Conservation (phyloP, 78 protist genomes). For the Dictyostelium firmibasis region DNA sequence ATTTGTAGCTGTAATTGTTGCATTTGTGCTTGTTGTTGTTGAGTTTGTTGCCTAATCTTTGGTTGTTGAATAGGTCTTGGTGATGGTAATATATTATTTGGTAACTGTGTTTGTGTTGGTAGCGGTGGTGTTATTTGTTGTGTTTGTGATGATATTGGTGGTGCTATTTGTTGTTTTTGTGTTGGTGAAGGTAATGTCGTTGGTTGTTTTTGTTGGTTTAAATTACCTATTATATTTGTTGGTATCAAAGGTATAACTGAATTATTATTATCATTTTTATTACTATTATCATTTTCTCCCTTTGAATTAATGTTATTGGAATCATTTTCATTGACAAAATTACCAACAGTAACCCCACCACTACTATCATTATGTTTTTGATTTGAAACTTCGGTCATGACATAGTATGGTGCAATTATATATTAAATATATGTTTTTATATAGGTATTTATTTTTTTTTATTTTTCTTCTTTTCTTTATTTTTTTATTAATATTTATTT, state of each 20-base stretch:
- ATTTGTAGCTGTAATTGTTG: background rate
- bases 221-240: background rate
- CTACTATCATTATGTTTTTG: background rate
- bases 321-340: background rate
- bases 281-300: background rate
- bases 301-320: background rate
- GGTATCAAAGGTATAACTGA: background rate
- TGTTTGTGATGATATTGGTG: background rate
- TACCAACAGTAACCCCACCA: background rate
- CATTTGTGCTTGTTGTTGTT: background rate
- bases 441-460: background rate
- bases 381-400: background rate
- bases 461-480: no score
- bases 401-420: background rate
- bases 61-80: background rate
- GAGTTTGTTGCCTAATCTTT: background rate
- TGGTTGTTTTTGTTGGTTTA: background rate
- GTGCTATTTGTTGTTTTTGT: background rate
- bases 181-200: background rate
- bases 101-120: background rate
- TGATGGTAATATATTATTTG: conserved; percentile 6
- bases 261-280: background rate
- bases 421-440: no score
- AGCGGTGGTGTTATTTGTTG: background rate
- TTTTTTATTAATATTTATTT: no score